These are phyloP conservation scores for Fusarium pseudocircinatum DNA, from an alignment of 2,329 filamentous ascomycete species.

Conservation along the genomic window DNA sequence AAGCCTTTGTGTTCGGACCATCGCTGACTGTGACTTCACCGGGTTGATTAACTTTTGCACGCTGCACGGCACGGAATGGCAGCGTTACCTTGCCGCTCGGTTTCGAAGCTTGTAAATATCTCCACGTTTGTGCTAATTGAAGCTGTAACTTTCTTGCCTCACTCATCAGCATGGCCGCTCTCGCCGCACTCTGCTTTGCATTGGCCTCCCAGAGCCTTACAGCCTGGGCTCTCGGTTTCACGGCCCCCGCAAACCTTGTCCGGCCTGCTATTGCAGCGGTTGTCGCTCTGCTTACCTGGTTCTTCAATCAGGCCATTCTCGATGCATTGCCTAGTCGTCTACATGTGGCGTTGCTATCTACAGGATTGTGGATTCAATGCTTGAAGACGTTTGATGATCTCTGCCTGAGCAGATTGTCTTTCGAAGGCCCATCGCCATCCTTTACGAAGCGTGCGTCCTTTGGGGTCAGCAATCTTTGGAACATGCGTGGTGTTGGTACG, in stretches of 20 bases:
- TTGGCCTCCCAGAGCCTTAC: constrained; percentile 10
- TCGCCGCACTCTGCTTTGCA: constrained; percentile 3
- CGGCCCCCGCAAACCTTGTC: background rate
- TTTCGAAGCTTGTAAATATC: background rate
- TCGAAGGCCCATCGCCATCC: background rate
- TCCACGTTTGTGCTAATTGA: background rate
- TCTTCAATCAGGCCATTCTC: constrained; percentile 17
- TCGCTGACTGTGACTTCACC: background rate
- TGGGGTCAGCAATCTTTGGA: constrained; percentile 27
- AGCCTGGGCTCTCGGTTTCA: constrained; percentile 13
- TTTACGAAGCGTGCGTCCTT: background rate
- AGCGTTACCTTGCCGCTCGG: background rate
- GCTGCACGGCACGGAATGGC: background rate
- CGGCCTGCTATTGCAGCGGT: background rate
- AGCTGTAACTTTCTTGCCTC: background rate
- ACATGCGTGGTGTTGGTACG: constrained; percentile 27
- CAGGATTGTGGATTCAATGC: constrained; percentile 34
- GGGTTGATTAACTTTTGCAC: background rate
- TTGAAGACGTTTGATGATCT: constrained; percentile 29
- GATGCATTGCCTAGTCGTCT: constrained; percentile 14
- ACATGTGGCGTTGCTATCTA: constrained; percentile 28
- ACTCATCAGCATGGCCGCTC: constrained; percentile 3
- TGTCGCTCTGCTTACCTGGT: constrained; percentile 13
- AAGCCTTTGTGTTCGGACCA: background rate
- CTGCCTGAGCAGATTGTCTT: constrained; percentile 12